Conservation (phyloP, 768 basidiomycete genomes). For the Podaxis rugospora region DNA sequence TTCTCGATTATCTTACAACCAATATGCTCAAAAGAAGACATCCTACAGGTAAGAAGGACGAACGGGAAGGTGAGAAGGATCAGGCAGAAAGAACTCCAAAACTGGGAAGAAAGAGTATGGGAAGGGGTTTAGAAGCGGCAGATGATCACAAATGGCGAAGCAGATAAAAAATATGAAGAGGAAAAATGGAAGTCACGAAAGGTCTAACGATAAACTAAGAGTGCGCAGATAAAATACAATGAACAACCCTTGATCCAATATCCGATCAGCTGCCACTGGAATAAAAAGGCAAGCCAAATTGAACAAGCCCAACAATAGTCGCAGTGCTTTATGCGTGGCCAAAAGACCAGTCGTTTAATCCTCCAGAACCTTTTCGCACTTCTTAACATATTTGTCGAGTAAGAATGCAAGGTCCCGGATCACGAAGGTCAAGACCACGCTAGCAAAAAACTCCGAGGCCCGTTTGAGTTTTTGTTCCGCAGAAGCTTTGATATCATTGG, state of each 20-base stretch:
- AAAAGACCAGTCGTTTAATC: constrained; percentile 41
- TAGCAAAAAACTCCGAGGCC: constrained; percentile 89
- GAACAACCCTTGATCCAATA: constrained; percentile 12
- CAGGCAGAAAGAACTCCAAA: neutral
- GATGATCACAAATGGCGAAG: constrained; percentile 24
- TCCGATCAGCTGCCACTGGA: neutral
- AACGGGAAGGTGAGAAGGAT: neutral
- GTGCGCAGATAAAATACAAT: constrained; percentile 23
- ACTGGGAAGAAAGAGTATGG: neutral
- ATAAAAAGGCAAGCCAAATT: neutral
- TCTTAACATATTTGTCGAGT: constrained; percentile 91
- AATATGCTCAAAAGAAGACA: constrained; percentile 4
- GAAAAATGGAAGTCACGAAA: constrained; percentile 20
- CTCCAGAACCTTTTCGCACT: constrained; percentile 88
- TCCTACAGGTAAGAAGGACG: constrained; percentile 2
- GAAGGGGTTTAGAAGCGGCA: constrained; percentile 6
- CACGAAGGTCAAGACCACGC: constrained; percentile 84
- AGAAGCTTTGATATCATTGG: constrained; percentile 53
- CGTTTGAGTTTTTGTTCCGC: constrained; percentile 75
- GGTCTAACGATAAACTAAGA: constrained; percentile 25
- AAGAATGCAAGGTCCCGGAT: constrained; percentile 82
- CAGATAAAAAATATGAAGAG: constrained; percentile 20
- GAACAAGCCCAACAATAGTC: neutral
- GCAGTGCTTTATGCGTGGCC: neutral
- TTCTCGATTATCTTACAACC: constrained; percentile 11